These are phyloP conservation scores for Avena sativa DNA, from an alignment of 176 grass and related monocot species.

Conservation along the genomic window DNA sequence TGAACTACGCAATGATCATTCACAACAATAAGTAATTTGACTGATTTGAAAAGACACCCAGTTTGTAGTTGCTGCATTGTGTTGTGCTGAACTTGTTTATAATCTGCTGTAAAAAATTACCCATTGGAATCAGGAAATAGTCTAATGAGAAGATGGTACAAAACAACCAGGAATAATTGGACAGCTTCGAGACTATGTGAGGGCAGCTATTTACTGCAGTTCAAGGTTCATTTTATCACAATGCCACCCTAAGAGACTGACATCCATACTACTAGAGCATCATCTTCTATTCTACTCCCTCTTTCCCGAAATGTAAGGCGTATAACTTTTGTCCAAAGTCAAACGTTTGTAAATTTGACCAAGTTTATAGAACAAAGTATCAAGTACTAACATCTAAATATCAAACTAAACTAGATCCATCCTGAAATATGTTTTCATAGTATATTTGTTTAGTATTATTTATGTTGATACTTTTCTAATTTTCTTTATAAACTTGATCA, in stretches of 20 bases:
- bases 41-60: neutral
- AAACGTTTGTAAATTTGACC: neutral
- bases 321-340: neutral
- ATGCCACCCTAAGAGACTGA: neutral
- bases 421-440: no score
- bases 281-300: neutral
- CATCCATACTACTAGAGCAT: slow-evolving; percentile 2
- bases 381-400: no score
- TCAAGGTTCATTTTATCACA: slow-evolving; percentile 32
- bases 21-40: slow-evolving; percentile 15
- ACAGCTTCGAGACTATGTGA: slow-evolving; percentile 15
- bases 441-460: no score
- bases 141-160: slow-evolving; percentile 24
- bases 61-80: neutral
- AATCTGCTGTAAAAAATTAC: neutral
- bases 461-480: no score
- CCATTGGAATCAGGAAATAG: neutral
- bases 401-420: no score
- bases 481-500: no score
- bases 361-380: neutral
- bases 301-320: neutral
- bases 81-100: slow-evolving; percentile 8
- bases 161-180: slow-evolving; percentile 5
- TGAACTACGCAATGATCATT: slow-evolving; percentile 16
- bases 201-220: neutral